Base-by-base conservation (phyloP, 495 filamentous ascomycete genomes). In the Thermochaetoides thermophila region DNA sequence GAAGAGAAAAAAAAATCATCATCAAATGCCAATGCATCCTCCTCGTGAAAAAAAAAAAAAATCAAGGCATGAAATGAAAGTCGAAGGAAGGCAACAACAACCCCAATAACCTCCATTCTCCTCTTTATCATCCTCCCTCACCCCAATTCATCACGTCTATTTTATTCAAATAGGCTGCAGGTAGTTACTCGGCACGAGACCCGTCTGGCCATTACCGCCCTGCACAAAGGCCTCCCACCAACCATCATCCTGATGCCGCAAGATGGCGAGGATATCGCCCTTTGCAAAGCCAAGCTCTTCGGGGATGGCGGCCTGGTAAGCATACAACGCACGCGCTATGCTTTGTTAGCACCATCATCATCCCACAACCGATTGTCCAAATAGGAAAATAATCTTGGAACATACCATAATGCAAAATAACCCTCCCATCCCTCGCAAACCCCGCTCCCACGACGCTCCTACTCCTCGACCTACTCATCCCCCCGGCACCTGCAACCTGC, bases 181-280 rank as follows among this genome's bases (percentile, higher is more conserved):
- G 49, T 99, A 99, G 57, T 99, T 99, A 57, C 86, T 94, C 15
- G 91, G 91, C 32, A 96, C 91, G 48, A 99, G 63, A 16, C 91
- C 91, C 8, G 80, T 61, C 44, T 74, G 67, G 17, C 75, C 76
- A 44, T 72, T 74, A 13, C 61, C 60, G 0, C 81, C 81, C 31
- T 84, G 81, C 33, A 93, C 71, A 58, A 95, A 86, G 10, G 91
- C 89, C 63, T 96, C 89, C 91, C 91, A 99, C 91, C 91, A 99
- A 8, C 91, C 91, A 49, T 99, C 91, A 56, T 99, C 91, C 53
- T 99, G 91, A 38, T 86, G 73, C 40, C 84, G 68, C 21, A 92
- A 59, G n/a, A 99, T 74, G 1, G 87, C 83, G 6, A 99, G 61
- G 31, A 82, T 66, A 50, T 99, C 91, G 30, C 91, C 91, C 58